Evolutionary conservation across 2,329 filamentous ascomycete species (phyloP), one percentile per base, ranked within the genome.

Genomic region (Paraphaeosphaeria minitans): DNA sequence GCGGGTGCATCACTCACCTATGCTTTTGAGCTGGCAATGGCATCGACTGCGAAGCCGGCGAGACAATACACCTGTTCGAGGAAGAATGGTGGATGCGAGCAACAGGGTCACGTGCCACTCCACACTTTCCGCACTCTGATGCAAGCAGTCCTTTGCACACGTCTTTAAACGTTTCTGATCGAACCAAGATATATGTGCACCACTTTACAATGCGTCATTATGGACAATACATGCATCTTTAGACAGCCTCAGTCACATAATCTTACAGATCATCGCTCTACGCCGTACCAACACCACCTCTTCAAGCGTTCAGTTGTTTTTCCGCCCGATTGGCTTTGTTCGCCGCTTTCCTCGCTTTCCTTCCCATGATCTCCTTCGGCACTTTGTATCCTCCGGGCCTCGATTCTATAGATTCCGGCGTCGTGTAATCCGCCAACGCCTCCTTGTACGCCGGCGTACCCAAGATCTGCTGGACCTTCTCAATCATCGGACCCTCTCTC

Each of bases 401-500:
- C 59, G 70, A 46, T 50, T 73, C 68, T 4, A 65, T 65, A 56
- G 62, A 62, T 3, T 37, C 35, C 12, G 60, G 58, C 1, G 19
- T 49, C 59, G 73, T 62, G 43, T 64, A 60, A 19, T 56, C 67
- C 57, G 69, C 64, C 74, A 75, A 74, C 1, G 67, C 71, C 59
- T 75, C 68, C 62, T 68, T 73, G 54, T 64, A 77, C 43, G 63
- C 68, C 53, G 68, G 61, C 9, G 37, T 39, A 2, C 16, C 19
- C 37, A 39, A 8, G 7, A 39, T 39, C 16, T 39, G 16, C 16
- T 39, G n/a, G 37, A 39, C 37, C 37, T 77, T 76, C 41, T 71
- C 57, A 66, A 77, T 50, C 58, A 73, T 72, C 19, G 66, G 55
- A 8, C 66, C 66, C 59, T 75, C 71, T 52, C 71, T 68, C 63